phyloP scores from a whole-genome alignment of 305 asterid genomes.

The Withania somnifera region DNA sequence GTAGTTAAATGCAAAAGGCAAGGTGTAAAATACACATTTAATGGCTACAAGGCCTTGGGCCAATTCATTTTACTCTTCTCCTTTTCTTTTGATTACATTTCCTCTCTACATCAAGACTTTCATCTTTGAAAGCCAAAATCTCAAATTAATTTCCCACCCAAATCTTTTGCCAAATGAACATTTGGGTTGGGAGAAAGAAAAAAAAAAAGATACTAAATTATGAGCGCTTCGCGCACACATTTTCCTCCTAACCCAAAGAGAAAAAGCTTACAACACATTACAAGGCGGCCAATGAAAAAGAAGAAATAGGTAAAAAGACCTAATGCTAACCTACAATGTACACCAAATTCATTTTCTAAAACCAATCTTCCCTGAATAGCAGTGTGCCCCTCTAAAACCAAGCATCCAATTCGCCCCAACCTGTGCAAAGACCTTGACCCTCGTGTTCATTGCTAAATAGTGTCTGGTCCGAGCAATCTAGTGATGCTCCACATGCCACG shows the following conservation, averaged over 20 bases:
- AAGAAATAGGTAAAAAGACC: not conserved
- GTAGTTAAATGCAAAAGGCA: too few relatives aligned
- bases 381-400: constrained; percentile 45
- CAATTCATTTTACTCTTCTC: not conserved
- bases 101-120: not conserved
- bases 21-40: not conserved
- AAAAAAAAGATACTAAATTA: not conserved
- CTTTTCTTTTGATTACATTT: not conserved
- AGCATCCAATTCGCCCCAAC: constrained; percentile 74
- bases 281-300: not conserved
- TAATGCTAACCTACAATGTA: constrained; percentile 9
- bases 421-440: constrained; percentile 88
- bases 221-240: constrained; percentile 16
- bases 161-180: not conserved
- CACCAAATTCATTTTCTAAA: constrained; percentile 4
- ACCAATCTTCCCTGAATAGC: not conserved
- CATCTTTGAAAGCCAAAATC: constrained; percentile 7
- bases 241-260: not conserved
- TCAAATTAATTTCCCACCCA: constrained; percentile 3
- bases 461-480: constrained; percentile 89
- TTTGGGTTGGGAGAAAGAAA: not conserved
- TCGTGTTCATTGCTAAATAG: constrained; percentile 72
- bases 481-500: constrained; percentile 86
- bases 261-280: not conserved
- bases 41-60: constrained; percentile 1